Evolutionary conservation across 108 stramenopile genomes (phyloP).

Genomic region (Fragilaria crotonensis): DNA sequence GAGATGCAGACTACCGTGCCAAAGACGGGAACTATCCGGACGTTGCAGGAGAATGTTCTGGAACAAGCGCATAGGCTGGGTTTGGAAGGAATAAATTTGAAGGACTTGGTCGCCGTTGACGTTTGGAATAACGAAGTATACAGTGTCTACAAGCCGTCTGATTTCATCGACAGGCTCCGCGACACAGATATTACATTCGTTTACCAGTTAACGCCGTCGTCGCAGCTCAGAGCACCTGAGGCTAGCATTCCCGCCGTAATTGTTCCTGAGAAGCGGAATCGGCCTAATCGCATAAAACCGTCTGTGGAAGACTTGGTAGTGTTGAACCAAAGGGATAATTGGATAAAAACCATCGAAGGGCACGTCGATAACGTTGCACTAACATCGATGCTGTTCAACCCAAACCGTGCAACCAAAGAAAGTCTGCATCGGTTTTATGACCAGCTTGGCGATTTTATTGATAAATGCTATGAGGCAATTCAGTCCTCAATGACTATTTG

Average conservation of each 20-base stretch:
- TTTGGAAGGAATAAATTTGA: constrained; percentile 17
- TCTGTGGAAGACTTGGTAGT: constrained; percentile 27
- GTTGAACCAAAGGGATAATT: constrained; percentile 41
- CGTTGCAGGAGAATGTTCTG: constrained; percentile 27
- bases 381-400: constrained; percentile 26
- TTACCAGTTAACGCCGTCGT: constrained; percentile 26
- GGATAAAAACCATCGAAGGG: constrained; percentile 33
- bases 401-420: constrained; percentile 21
- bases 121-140: constrained; percentile 48
- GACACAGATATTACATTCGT: constrained; percentile 64
- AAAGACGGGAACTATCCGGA: constrained; percentile 40
- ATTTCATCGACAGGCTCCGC: constrained; percentile 50
- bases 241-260: constrained; percentile 1
- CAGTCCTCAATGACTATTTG: no score
- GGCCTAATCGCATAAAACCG: constrained; percentile 20
- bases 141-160: constrained; percentile 24
- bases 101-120: constrained; percentile 55
- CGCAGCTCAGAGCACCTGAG: constrained; percentile 2
- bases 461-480: constrained; percentile 36
- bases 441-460: constrained; percentile 47
- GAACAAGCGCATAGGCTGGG: constrained; percentile 33
- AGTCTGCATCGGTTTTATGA: constrained; percentile 37
- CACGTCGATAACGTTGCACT: constrained; percentile 13
- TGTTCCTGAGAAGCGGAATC: not conserved
- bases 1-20: constrained; percentile 42